phyloP scores from a whole-genome alignment of 768 basidiomycete genomes.

The Phaeolepiota aurea region DNA sequence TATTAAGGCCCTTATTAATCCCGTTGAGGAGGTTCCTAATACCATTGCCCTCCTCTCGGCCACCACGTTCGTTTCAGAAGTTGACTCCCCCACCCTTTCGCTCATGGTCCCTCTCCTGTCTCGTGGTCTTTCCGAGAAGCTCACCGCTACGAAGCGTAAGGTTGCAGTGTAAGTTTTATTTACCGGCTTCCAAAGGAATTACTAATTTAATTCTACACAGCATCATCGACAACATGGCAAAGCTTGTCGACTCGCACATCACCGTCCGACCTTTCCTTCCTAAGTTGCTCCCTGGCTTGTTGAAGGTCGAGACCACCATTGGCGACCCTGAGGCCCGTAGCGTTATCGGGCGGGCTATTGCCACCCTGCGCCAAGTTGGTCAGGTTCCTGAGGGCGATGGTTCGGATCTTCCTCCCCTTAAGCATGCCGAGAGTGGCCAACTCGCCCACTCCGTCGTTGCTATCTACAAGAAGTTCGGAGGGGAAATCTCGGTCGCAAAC shows the following conservation, averaged over 20 bases:
- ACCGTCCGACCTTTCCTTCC: slow-evolving; percentile 97
- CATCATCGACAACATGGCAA: slow-evolving; percentile 97
- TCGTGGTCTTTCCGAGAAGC: slow-evolving; percentile 90
- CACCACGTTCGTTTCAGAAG: slow-evolving; percentile 99
- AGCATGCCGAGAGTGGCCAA: slow-evolving; percentile 61
- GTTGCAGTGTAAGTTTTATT: slow-evolving; percentile 78
- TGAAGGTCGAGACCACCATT: slow-evolving; percentile 92
- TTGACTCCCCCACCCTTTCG: slow-evolving; percentile 93
- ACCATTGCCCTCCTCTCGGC: slow-evolving; percentile 94
- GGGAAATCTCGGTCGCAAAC: slow-evolving; percentile 47
- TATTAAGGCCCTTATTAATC: slow-evolving; percentile 96
- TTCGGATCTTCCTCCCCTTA: slow-evolving; percentile 83
- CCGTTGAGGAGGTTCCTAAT: slow-evolving; percentile 96
- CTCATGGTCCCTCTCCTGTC: slow-evolving; percentile 95
- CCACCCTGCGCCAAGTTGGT: slow-evolving; percentile 91
- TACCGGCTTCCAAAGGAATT: slow-evolving; percentile 9
- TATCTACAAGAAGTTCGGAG: slow-evolving; percentile 82
- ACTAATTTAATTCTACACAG: slow-evolving; percentile 26
- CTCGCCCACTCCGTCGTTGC: slow-evolving; percentile 58
- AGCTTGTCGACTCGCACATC: slow-evolving; percentile 90
- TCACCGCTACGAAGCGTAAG: slow-evolving; percentile 94
- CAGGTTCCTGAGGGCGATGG: slow-evolving; percentile 87
- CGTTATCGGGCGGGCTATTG: slow-evolving; percentile 86
- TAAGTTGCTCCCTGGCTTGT: slow-evolving; percentile 87
- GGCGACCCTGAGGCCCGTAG: slow-evolving; percentile 98